These are phyloP conservation scores for Stylosanthes scabra DNA, from an alignment of 331 rosid species.

Conservation along the genomic window DNA sequence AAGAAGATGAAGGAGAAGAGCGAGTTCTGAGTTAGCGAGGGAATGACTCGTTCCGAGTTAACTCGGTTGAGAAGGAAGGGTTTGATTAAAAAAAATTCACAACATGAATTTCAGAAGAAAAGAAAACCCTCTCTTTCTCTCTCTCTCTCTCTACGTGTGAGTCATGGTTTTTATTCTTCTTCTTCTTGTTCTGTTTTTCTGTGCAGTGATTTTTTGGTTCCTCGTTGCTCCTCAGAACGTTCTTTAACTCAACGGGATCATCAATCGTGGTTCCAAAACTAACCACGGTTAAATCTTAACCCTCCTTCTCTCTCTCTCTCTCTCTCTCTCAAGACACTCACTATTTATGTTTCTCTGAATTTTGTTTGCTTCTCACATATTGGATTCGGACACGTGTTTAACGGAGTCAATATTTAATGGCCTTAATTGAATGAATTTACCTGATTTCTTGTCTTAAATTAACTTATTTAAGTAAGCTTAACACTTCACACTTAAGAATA, in stretches of 20 bases:
- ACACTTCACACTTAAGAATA: no score
- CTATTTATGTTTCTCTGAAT: no score
- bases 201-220: not conserved
- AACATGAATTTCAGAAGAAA: not conserved
- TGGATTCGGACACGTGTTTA: no score
- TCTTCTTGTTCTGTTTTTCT: not conserved
- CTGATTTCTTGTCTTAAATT: no score
- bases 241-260: constrained; percentile 56
- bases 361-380: no score
- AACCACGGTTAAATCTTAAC: constrained; percentile 28
- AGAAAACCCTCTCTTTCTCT: not conserved
- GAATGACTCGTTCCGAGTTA: not conserved
- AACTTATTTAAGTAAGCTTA: no score
- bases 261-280: constrained; percentile 53
- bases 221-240: constrained; percentile 16
- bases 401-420: no score
- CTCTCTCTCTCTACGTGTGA: not conserved
- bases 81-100: not conserved
- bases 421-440: no score
- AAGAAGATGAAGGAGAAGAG: not conserved
- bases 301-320: not conserved
- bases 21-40: not conserved
- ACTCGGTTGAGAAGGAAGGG: not conserved
- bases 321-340: not conserved
- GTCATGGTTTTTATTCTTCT: not conserved